Evolutionary conservation across 345 rosid genomes (phyloP).

Genomic region (Cardamine chenopodiifolia): DNA sequence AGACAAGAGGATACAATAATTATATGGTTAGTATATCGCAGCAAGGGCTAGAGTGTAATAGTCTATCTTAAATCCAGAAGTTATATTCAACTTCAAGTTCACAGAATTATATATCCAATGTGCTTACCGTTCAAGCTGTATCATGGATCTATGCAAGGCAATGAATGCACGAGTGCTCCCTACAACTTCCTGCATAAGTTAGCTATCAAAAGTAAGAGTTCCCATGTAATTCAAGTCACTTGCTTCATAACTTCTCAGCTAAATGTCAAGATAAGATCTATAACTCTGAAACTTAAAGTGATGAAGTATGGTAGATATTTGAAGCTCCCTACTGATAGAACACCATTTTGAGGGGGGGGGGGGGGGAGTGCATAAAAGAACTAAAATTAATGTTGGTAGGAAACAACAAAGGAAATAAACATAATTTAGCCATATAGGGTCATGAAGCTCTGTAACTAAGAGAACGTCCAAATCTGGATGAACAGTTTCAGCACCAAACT

Average conservation of each 20-base stretch:
- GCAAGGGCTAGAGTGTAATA: not conserved
- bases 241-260: constrained; percentile 15
- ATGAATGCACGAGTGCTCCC: constrained; percentile 85
- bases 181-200: constrained; percentile 71
- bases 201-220: constrained; percentile 19
- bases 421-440: not conserved
- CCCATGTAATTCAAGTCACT: constrained; percentile 6
- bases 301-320: not conserved
- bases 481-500: not conserved
- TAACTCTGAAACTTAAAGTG: not conserved
- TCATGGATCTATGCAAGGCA: constrained; percentile 85
- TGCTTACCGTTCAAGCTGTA: constrained; percentile 77
- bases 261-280: not conserved
- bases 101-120: constrained; percentile 13
- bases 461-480: not conserved
- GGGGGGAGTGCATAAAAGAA: not conserved
- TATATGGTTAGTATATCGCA: constrained; percentile 8
- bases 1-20: constrained; percentile 12
- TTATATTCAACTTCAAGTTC: constrained; percentile 18
- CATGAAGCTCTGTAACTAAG: not conserved
- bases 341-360: not conserved
- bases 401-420: not conserved
- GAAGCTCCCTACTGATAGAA: constrained; percentile 13
- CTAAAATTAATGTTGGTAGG: not conserved
- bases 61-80: constrained; percentile 3